A percentile compares a stretch with the other conserved stretches of the same genome.
These are phyloP conservation scores for Alternaria angustiovoidea DNA, from an alignment of 2,329 filamentous ascomycete species.

Conservation along the genomic window DNA sequence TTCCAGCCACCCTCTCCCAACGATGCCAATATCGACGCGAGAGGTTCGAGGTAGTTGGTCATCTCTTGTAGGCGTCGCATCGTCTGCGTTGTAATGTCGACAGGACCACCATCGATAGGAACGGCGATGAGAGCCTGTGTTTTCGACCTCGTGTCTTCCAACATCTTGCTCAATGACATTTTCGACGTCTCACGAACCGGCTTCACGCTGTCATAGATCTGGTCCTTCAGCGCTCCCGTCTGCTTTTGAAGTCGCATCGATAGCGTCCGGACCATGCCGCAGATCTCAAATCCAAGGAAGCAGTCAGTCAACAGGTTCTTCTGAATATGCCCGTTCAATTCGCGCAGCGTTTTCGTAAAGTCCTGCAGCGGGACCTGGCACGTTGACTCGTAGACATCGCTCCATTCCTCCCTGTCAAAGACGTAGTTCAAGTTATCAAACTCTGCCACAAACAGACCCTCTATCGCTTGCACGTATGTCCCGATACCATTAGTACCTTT, in stretches of 20 bases:
- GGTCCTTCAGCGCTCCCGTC: slow-evolving; percentile 84
- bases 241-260: slow-evolving; percentile 81
- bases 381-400: slow-evolving; percentile 77
- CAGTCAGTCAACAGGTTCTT: slow-evolving; percentile 88
- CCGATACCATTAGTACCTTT: slow-evolving; percentile 90
- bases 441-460: slow-evolving; percentile 86
- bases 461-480: slow-evolving; percentile 85
- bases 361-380: slow-evolving; percentile 81
- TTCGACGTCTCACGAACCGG: slow-evolving; percentile 94
- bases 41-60: slow-evolving; percentile 83
- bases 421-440: slow-evolving; percentile 90
- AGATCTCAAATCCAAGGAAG: slow-evolving; percentile 93
- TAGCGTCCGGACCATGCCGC: slow-evolving; percentile 84
- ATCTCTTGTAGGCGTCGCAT: slow-evolving; percentile 88
- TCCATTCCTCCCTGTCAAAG: slow-evolving; percentile 87
- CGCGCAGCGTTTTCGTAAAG: slow-evolving; percentile 83
- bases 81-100: slow-evolving; percentile 81
- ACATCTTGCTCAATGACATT: slow-evolving; percentile 78
- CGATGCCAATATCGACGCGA: slow-evolving; percentile 90
- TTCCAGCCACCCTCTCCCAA: slow-evolving; percentile 92
- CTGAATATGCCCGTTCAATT: slow-evolving; percentile 90
- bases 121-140: slow-evolving; percentile 71
- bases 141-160: slow-evolving; percentile 82
- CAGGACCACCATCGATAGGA: slow-evolving; percentile 78
- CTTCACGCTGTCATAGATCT: slow-evolving; percentile 84